Base-by-base conservation (phyloP, 352 stramenopile species). In the Globisporangium mamillatum region DNA sequence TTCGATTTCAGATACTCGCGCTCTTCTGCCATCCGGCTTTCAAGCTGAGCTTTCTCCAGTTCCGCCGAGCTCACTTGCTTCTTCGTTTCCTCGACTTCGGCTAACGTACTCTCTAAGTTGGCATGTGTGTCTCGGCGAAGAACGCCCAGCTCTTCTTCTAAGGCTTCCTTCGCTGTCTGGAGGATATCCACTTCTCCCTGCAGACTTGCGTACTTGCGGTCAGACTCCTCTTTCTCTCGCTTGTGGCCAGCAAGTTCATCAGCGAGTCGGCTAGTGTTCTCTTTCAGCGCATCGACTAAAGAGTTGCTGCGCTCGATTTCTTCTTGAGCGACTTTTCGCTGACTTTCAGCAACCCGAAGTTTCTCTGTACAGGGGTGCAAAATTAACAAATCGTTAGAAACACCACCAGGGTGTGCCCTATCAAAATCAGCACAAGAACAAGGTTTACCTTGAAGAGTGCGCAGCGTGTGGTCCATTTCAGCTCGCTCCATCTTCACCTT, bases 1-100 rank as follows among this genome's bases (percentile, higher is more conserved):
- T 93, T 93, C 16, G 75, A 79, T 27, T 84, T 79, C 68, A 88
- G 83, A 63, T 92, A 93, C 52, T 79, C 76, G 46, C 81, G 81
- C 67, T 94, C 83, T 60, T 92, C 79, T 10, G 65, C 70, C 32
- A 78, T 73, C 48, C 78, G 73, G 32, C 69, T 76, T 24, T 75
- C 69, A 6, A 80, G 55, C 46, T 80, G 73, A 18, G 22, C 32
- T n/a, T 66, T 66, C 54, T 70, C 73, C 7, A 60, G 46, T n/a
- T 63, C 60, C 2, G 59, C 62, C 10, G 54, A 36, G 9, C 54
- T 46, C 27, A 69, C 60, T 32, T 75, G 60, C 27, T 59, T 56
- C 44, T 69, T 63, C 4, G 32, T 41, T 36, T 46, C 52, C 18
- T 69, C 69, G 8, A 66, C 69, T 54, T 78, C 66, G 1, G 61